Evolutionary conservation across 169 alveolate species (phyloP), one percentile per base, ranked within the genome.

Genomic region (Plasmodium knowlesi): DNA sequence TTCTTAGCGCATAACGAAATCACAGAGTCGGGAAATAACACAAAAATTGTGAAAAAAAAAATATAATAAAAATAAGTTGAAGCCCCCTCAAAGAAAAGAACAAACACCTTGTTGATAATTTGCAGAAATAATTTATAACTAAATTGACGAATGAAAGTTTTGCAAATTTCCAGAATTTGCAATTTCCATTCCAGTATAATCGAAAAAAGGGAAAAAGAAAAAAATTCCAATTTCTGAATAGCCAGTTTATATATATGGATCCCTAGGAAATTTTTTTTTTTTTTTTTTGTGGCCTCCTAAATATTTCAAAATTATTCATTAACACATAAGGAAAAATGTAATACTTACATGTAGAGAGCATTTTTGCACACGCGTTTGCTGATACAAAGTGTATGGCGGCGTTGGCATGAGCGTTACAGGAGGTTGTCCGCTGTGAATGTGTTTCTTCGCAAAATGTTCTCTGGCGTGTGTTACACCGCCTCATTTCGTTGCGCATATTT

Each of bases 271-370:
- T 32, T 32, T 32, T 32, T 16, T 79, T 79, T 80, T 80, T 86
- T 86, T 78, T 53, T 86, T 86, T 86, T 86, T 22, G 86, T 76
- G 57, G 30, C 50, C 61, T 76, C 67, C 86, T 84, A 30, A 71
- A 76, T 53, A 74, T 74, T 41, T 76, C 93, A 76, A 70, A 86
- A 34, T n/a, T 86, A 70, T 53, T 73, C 85, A 86, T 74, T 78
- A 86, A 78, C n/a, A 86, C 41, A 76, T 84, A 86, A 78, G 53
- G 81, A 74, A 86, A 86, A 86, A 86, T 86, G 93, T 86, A 86
- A 86, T 86, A 70, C 57, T 53, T 85, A 32, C 79, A 85, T 85
- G 67, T 50, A 41, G 57, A 19, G 30, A 50, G 37, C 30, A 67
- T 67, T 67, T 67, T 10, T 67, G 14, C 28, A 67, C 30, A 67